Conservation (phyloP, 164 flowering plant species). For the Vitis amurensis region DNA sequence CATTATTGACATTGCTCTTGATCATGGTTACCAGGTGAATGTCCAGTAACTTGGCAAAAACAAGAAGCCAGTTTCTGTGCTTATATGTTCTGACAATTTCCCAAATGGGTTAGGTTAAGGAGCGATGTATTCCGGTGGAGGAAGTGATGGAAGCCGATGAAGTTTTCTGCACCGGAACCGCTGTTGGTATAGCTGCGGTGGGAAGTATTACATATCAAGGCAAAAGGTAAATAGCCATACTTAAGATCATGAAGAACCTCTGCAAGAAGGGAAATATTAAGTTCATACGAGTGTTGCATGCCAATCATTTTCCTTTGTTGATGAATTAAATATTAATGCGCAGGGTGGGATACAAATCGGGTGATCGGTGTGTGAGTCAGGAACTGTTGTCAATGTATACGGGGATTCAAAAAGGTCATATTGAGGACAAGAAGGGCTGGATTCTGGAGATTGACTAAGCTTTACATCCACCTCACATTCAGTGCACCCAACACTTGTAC, state of each 20-base stretch:
- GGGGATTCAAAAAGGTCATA: conserved; percentile 46
- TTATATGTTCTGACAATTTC: no score
- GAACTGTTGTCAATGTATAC: conserved; percentile 32
- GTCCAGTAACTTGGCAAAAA: no score
- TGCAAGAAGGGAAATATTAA: neutral
- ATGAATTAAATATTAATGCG: neutral
- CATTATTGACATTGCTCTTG: conserved; percentile 69
- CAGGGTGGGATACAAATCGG: conserved; percentile 42
- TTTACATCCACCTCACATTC: no score
- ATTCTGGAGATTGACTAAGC: conserved; percentile 29
- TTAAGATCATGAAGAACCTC: neutral
- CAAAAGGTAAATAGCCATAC: conserved; percentile 44
- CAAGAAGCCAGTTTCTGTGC: no score
- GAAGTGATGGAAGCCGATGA: conserved; percentile 79
- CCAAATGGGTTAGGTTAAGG: conserved; percentile 61
- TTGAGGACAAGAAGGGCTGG: conserved; percentile 60
- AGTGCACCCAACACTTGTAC: neutral
- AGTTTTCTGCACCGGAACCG: conserved; percentile 92
- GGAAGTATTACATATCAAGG: conserved; percentile 64
- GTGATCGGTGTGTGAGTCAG: conserved; percentile 16
- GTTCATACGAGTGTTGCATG: no score
- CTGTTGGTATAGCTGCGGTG: conserved; percentile 75
- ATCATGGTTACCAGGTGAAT: conserved; percentile 66
- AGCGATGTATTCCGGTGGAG: conserved; percentile 56
- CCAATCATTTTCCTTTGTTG: neutral